phyloP scores from a whole-genome alignment of 176 grass and related monocot genomes.

The Paspalum vaginatum region DNA sequence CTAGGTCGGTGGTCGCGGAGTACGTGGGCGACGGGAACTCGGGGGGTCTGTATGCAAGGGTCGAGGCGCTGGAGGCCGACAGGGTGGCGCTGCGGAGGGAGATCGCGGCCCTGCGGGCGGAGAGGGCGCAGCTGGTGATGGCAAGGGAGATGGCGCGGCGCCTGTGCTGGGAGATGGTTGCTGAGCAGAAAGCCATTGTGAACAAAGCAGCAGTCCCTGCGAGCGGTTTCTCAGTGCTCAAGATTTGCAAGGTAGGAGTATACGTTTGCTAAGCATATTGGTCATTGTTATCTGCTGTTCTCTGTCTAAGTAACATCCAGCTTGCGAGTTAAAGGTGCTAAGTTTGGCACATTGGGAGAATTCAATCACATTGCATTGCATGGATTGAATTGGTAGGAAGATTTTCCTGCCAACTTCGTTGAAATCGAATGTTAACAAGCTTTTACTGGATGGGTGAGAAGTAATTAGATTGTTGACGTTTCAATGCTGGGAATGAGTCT shows the following conservation, averaged over 20 bases:
- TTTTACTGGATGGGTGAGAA: background rate
- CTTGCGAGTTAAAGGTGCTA: background rate
- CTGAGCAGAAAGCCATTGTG: constrained; percentile 43
- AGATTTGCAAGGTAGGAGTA: constrained; percentile 76
- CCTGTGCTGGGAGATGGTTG: constrained; percentile 61
- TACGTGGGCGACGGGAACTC: constrained; percentile 33
- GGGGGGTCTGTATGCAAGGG: constrained; percentile 53
- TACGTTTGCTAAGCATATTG: constrained; percentile 13
- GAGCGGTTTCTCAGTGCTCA: constrained; percentile 51
- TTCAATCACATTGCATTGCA: constrained; percentile 1
- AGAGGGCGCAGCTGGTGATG: constrained; percentile 73
- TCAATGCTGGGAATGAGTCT: background rate
- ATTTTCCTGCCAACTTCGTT: background rate
- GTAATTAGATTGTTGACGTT: constrained; percentile 6
- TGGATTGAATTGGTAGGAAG: background rate
- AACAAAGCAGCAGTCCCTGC: constrained; percentile 42
- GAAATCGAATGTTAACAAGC: background rate
- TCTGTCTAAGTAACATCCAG: background rate
- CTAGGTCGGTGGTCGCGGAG: constrained; percentile 42
- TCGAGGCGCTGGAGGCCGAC: constrained; percentile 75
- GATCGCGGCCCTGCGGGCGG: constrained; percentile 57
- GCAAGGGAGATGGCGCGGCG: constrained; percentile 67
- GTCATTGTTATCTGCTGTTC: background rate
- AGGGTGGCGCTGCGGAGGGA: constrained; percentile 60
- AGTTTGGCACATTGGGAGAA: constrained; percentile 20